Base-by-base conservation (phyloP, 2,329 filamentous ascomycete genomes). In the Calonectria pseudoreteaudii region DNA sequence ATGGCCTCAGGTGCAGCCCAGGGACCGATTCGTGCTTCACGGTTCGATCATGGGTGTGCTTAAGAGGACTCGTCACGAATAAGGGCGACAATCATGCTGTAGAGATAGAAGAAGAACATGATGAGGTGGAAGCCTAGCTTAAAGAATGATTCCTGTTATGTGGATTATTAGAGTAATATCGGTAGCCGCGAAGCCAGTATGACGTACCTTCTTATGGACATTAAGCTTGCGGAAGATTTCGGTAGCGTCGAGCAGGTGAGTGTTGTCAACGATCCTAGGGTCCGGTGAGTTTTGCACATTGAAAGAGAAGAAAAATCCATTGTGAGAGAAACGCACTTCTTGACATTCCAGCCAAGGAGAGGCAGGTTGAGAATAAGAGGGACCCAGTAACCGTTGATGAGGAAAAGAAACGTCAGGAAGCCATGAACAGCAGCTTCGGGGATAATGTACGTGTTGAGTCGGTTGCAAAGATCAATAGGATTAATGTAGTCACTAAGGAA, bases 101-200 rank as follows among this genome's bases (percentile, higher is more conserved):
- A 98, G 71, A 99, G 94, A 88, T 99, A 99, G 92, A 98, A 99
- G 93, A 99, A 99, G 92, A 99, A 99, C 95, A 99, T 98, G 88
- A 99, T 86, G 74, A 99, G 90, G 87, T 99, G 97, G 91, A 99
- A 99, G 71, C 96, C 97, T 53, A 99, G 94, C 89, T 99, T 99
- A 89, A 97, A 93, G 86, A 99, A 99, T 0, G 97, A 98, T 92
- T 99, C 97, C 96, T 98, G 71, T 82, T 69, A 77, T 74, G 20
- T 1, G 36, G 74, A 85, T 78, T 83, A 79, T 68, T 28, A 36
- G 60, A 64, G 28, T 16, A 18, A 65, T 65, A 18, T 38, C 49
- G 58, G 62, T 3, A 62, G 8, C 28, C 58, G 16, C 13, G 44
- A 36, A 53, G 47, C 23, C 41, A 52, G 20, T 36, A 20, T 52